These are phyloP conservation scores for Kondoa subrosea DNA, from an alignment of 768 basidiomycete genomes.

Conservation along the genomic window DNA sequence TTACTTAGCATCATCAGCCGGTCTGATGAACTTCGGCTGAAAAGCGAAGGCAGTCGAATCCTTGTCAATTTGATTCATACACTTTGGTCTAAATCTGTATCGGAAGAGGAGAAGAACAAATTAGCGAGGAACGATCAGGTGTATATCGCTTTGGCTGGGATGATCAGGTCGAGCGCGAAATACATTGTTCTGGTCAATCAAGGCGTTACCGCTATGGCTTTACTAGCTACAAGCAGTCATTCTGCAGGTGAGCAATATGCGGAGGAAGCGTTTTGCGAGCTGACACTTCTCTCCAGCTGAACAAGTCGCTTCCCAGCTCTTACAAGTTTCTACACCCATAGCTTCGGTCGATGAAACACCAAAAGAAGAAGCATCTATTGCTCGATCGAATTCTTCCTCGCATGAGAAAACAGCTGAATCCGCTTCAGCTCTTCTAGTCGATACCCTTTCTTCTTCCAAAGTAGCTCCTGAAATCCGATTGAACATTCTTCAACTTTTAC, in stretches of 20 bases:
- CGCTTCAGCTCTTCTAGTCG: not conserved
- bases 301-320: not conserved
- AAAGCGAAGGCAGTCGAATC: constrained; percentile 77
- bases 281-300: not conserved
- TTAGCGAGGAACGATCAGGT: constrained; percentile 41
- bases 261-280: not conserved
- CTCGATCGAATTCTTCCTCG: not conserved
- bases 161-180: constrained; percentile 58
- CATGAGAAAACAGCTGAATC: not conserved
- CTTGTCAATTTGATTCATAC: constrained; percentile 71
- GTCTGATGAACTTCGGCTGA: constrained; percentile 62
- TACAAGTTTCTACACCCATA: not conserved
- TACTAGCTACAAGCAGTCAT: constrained; percentile 37
- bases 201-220: constrained; percentile 61
- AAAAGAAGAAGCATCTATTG: not conserved
- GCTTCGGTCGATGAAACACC: not conserved
- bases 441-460: not conserved
- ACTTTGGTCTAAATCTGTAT: constrained; percentile 37
- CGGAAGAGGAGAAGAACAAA: constrained; percentile 33
- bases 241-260: constrained; percentile 1
- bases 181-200: constrained; percentile 80
- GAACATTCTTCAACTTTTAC: not conserved
- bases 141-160: constrained; percentile 47
- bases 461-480: not conserved
- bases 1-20: constrained; percentile 59